Evolutionary conservation across 2,329 filamentous ascomycete species (phyloP), one percentile per base, ranked within the genome.

Genomic region (Hypoxylon sp.): DNA sequence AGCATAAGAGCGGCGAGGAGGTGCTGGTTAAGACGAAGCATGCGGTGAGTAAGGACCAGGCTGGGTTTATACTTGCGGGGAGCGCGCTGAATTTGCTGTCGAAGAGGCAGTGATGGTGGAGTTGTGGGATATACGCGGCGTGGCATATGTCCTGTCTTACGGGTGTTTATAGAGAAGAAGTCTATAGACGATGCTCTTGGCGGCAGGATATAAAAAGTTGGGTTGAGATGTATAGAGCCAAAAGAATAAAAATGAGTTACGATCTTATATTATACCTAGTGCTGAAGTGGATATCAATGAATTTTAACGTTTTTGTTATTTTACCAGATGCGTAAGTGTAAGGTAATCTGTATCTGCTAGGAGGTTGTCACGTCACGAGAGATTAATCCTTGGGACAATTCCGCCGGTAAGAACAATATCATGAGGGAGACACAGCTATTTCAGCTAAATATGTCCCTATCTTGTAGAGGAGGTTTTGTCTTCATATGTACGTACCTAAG

Each of bases 81-180:
- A 97, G 93, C 79, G 96, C 96, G 45, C 80, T 99, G 82, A 99
- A 99, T 81, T 78, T 98, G 79, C 81, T 99, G 75, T 92, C 94
- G 49, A 91, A 91, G 36, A 28, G 38, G 19, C 19, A 53, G 19
- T 23, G 19, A 23, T 5, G 1, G 9, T 30, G 46, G 23, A 41
- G 11, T n/a, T 38, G 34, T 14, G 14, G 34, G 34, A 38, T n/a
- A 38, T 14, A 14, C 4, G 17, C 4, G 7, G 17, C 7, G 17
- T 48, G 23, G 25, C n/a, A n/a, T 23, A 23, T 23, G 19, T 28
- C 11, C 9, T 14, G 45, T 3, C 14, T 28, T 17, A 46, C 23
- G 23, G 5, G 5, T 53, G 36, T 36, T 48, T 17, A 46, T 48
- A 52, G n/a, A 25, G 23, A 36, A 50, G 2, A 45, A 10, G 17